A percentile compares a stretch with the other conserved stretches of the same genome.
phyloP scores from a whole-genome alignment of 2,329 filamentous ascomycete species.

The Clonostachys rhizophaga region DNA sequence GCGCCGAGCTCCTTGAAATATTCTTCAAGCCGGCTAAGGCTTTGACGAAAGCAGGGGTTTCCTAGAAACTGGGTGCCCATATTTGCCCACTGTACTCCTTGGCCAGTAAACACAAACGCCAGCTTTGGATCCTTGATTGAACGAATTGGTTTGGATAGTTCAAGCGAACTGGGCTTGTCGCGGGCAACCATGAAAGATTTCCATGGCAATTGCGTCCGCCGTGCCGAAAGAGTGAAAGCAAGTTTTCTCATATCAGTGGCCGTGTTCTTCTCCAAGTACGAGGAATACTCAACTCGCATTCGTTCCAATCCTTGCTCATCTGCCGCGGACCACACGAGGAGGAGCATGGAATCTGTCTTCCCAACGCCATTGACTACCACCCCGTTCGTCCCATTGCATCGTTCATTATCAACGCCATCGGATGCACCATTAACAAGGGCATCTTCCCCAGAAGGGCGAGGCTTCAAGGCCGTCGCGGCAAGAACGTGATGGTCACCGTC shows the following conservation, averaged over 20 bases:
- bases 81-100: constrained; percentile 13
- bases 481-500: constrained; percentile 3
- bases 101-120: constrained; percentile 13
- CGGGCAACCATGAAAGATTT: not conserved
- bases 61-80: constrained; percentile 12
- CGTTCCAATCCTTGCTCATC: not conserved
- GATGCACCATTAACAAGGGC: too few species aligned
- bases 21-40: constrained; percentile 15
- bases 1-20: constrained; percentile 7
- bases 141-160: not conserved
- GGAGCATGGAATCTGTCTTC: too few species aligned
- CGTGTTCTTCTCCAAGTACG: not conserved
- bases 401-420: too few species aligned
- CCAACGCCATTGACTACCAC: not conserved
- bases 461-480: not conserved
- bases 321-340: constrained; percentile 1
- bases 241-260: constrained; percentile 1
- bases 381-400: too few species aligned
- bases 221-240: constrained; percentile 7
- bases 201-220: constrained; percentile 5
- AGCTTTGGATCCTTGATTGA: not conserved
- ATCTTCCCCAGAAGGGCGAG: too few species aligned
- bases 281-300: not conserved
- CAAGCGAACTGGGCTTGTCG: constrained; percentile 1
- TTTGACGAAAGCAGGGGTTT: constrained; percentile 6